A percentile compares a stretch with the other conserved stretches of the same genome.
phyloP scores from a whole-genome alignment of 148 eudicot genomes.

The Hydrangea macrophylla region DNA sequence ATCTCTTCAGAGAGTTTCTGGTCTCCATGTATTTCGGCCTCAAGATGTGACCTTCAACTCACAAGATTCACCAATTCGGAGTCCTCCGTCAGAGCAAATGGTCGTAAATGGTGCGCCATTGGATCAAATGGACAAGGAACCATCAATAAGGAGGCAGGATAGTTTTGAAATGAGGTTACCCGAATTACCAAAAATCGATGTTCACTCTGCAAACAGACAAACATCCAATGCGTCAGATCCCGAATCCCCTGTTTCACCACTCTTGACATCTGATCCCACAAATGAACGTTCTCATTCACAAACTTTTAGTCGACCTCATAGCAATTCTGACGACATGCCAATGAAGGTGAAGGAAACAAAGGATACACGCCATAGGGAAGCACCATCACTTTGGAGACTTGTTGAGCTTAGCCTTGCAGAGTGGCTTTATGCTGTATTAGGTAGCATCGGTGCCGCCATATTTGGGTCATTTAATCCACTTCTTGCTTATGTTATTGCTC shows the following conservation, averaged over 20 bases:
- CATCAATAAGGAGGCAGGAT: conserved; percentile 85
- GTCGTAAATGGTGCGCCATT: conserved; percentile 66
- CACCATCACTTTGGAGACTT: conserved; percentile 94
- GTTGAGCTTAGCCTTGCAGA: conserved; percentile 96
- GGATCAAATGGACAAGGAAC: conserved; percentile 62
- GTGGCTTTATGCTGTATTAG: conserved; percentile 97
- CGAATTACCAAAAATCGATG: conserved; percentile 86
- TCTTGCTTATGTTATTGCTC: conserved; percentile 92
- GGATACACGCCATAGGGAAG: conserved; percentile 34
- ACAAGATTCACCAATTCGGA: conserved; percentile 73
- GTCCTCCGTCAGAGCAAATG: conserved; percentile 78
- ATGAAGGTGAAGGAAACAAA: conserved; percentile 36
- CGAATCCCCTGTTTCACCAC: conserved; percentile 97
- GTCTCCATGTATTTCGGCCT: conserved; percentile 49
- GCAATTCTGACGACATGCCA: conserved; percentile 50
- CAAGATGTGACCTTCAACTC: conserved; percentile 70
- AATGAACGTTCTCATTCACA: conserved; percentile 98
- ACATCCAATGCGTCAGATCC: conserved; percentile 72
- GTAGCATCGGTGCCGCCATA: conserved; percentile 95
- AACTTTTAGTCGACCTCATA: conserved; percentile 86
- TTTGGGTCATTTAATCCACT: conserved; percentile 97
- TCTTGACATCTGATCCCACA: conserved; percentile 92
- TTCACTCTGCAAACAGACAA: conserved; percentile 54
- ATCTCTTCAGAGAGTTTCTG: conserved; percentile 84
- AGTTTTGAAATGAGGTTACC: conserved; percentile 95